Evolutionary conservation across 2,329 filamentous ascomycete species (phyloP).

Genomic region (Diaporthe destruens): DNA sequence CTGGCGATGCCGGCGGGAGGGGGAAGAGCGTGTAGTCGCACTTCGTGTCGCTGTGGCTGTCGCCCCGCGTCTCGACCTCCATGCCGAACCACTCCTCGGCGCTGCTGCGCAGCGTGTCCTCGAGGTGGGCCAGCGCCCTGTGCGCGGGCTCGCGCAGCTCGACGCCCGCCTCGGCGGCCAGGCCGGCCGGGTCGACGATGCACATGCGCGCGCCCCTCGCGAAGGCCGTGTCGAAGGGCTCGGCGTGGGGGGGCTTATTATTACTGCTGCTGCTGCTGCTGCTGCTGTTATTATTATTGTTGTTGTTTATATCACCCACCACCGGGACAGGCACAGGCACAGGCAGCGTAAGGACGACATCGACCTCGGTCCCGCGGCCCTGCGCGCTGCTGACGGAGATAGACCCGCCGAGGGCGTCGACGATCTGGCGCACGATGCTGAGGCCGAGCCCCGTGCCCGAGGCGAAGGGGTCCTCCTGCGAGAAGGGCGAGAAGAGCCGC

Average conservation of each 20-base stretch:
- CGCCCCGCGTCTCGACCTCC: conserved; percentile 44
- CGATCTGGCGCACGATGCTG: conserved; percentile 72
- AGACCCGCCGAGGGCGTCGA: conserved; percentile 68
- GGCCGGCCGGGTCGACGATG: conserved; percentile 13
- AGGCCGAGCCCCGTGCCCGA: conserved; percentile 74
- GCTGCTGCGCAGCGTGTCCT: conserved; percentile 49
- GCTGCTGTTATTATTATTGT: no score
- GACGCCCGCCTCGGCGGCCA: neutral
- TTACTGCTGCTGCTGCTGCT: neutral
- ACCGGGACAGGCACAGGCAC: conserved; percentile 5
- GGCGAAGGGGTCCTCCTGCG: conserved; percentile 71
- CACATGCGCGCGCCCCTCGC: conserved; percentile 10
- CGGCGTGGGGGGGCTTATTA: neutral
- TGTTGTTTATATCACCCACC: no score
- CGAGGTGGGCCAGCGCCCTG: conserved; percentile 45
- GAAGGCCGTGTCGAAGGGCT: conserved; percentile 3
- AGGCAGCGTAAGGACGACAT: conserved; percentile 37
- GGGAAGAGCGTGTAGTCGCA: conserved; percentile 33
- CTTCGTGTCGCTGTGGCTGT: neutral
- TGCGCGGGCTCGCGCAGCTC: conserved; percentile 36
- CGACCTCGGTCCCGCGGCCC: conserved; percentile 49
- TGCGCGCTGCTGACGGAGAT: conserved; percentile 67
- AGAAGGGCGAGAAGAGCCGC: conserved; percentile 72
- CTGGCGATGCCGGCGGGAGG: conserved; percentile 44
- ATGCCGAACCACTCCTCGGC: conserved; percentile 53